A percentile compares a stretch with the other conserved stretches of the same genome.
phyloP scores from a whole-genome alignment of 768 basidiomycete species.

The Amanita thiersii region DNA sequence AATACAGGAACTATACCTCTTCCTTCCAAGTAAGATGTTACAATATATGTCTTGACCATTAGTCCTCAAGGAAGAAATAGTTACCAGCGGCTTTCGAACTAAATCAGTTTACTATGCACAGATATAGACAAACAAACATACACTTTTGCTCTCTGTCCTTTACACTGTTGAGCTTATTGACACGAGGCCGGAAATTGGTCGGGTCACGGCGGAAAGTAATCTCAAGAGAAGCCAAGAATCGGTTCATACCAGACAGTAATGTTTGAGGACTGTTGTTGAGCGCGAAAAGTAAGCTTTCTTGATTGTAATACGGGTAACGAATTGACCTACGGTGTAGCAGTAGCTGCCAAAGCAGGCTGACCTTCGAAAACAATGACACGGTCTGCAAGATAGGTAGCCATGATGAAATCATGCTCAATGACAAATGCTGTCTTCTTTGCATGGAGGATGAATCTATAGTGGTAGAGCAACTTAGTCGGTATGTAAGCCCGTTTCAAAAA shows the following conservation, averaged over 20 bases:
- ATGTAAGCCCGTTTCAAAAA: conserved; percentile 4
- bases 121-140: conserved; percentile 22
- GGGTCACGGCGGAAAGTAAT: conserved; percentile 99
- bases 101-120: conserved; percentile 4
- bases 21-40: too few relatives aligned
- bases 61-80: conserved; percentile 92
- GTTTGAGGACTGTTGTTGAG: conserved; percentile 81
- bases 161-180: conserved; percentile 78
- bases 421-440: conserved; percentile 97
- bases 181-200: conserved; percentile 84
- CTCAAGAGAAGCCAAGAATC: conserved; percentile 90
- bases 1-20: too few relatives aligned
- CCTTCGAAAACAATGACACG: conserved; percentile 93
- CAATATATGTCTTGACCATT: conserved; percentile 10
- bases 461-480: too few relatives aligned
- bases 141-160: conserved; percentile 88
- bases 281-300: conserved; percentile 1
- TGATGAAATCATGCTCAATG: conserved; percentile 99
- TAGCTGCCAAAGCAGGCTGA: conserved; percentile 78
- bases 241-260: conserved; percentile 94
- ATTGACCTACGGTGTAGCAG: conserved; percentile 77
- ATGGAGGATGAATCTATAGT: conserved; percentile 78
- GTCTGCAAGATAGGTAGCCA: conserved; percentile 99
- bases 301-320: background rate
- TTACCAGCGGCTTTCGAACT: conserved; percentile 57